Evolutionary conservation across 768 basidiomycete species (phyloP).

Genomic region (Candolleomyces aberdarensis): DNA sequence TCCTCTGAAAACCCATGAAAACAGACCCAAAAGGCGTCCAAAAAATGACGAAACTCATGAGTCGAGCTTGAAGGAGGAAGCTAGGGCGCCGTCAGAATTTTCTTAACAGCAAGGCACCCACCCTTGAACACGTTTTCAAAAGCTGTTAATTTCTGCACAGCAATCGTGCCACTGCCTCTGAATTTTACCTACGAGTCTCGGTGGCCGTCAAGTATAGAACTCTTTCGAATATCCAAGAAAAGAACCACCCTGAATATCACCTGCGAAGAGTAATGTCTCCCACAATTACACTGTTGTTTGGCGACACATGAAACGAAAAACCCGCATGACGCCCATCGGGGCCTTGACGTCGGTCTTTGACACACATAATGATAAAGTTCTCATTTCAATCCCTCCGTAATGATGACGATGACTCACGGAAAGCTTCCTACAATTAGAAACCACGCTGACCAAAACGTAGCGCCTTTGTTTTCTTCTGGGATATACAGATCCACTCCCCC

Average conservation of each 20-base stretch:
- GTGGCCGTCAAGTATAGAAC: no score
- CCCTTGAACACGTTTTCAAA: constrained; percentile 1
- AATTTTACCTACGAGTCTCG: no score
- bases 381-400: background rate
- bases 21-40: no score
- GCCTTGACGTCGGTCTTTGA: constrained; percentile 5
- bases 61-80: background rate
- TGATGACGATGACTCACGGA: background rate
- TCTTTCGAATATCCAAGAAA: no score
- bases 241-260: background rate
- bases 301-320: background rate
- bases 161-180: background rate
- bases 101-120: background rate
- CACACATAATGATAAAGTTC: background rate
- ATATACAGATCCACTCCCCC: background rate
- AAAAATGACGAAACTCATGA: background rate
- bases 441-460: background rate
- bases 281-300: background rate
- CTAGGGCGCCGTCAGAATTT: background rate
- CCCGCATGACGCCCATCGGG: background rate
- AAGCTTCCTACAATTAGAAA: background rate
- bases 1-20: background rate
- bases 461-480: constrained; percentile 1
- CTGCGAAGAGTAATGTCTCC: background rate
- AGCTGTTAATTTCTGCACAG: constrained; percentile 7